Conservation (phyloP, 768 basidiomycete genomes). For the Phaeotremella fagi region DNA sequence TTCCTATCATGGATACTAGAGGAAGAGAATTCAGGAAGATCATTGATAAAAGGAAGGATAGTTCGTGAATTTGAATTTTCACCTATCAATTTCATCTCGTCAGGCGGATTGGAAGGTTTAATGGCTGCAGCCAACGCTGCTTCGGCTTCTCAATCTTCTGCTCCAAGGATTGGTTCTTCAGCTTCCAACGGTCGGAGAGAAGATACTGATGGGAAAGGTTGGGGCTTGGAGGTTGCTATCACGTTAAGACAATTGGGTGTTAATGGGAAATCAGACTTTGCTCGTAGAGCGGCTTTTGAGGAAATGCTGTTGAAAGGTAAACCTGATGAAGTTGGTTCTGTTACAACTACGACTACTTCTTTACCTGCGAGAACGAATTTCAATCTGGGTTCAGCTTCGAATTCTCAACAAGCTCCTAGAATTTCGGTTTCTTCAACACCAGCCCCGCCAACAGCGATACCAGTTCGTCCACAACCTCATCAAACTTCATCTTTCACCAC, state of each 20-base stretch:
- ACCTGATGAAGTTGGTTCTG: neutral
- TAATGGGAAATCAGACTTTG: constrained; percentile 24
- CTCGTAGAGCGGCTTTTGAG: constrained; percentile 29
- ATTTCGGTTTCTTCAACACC: neutral
- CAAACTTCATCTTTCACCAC: neutral
- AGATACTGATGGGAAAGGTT: constrained; percentile 31
- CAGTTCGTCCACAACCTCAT: neutral
- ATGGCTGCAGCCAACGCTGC: constrained; percentile 25
- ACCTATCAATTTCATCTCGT: constrained; percentile 11
- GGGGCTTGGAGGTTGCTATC: constrained; percentile 40
- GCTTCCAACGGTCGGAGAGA: constrained; percentile 6
- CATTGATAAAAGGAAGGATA: constrained; percentile 31
- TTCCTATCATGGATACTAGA: constrained; percentile 39
- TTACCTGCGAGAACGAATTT: no score
- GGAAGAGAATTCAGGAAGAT: constrained; percentile 23
- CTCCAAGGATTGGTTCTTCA: neutral
- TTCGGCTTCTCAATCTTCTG: neutral
- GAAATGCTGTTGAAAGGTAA: constrained; percentile 24
- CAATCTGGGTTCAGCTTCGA: neutral
- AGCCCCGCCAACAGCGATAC: neutral
- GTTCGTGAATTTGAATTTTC: constrained; percentile 31
- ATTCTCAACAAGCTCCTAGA: neutral
- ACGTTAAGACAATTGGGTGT: constrained; percentile 31
- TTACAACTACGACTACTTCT: neutral
- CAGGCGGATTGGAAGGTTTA: constrained; percentile 38